Conservation (phyloP, 2,329 filamentous ascomycete species). For the Trichoderma sp. region DNA sequence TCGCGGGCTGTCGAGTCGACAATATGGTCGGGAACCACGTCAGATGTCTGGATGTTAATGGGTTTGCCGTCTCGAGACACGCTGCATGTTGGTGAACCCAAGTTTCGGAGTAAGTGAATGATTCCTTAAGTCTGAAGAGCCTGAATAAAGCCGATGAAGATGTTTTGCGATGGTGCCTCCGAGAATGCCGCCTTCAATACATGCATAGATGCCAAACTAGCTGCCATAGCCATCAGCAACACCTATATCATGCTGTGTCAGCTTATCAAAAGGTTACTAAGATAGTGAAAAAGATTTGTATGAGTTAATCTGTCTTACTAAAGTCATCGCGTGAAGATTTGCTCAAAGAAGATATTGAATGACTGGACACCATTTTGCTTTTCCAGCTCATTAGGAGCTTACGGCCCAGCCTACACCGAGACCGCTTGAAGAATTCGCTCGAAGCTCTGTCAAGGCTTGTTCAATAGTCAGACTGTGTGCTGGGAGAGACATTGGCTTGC, state of each 20-base stretch:
- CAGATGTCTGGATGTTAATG: constrained; percentile 31
- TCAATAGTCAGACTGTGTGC: constrained; percentile 55
- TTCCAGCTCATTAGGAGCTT: no score
- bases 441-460: constrained; percentile 51
- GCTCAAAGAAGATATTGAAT: constrained; percentile 56
- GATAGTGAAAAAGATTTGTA: not conserved
- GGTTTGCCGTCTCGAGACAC: constrained; percentile 37
- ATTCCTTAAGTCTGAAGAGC: constrained; percentile 41
- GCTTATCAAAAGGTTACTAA: not conserved
- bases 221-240: constrained; percentile 60
- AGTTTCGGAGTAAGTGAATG: constrained; percentile 39
- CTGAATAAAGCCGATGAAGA: constrained; percentile 46
- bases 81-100: constrained; percentile 36
- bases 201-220: constrained; percentile 50
- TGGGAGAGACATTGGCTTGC: constrained; percentile 48
- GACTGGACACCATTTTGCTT: no score
- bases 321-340: constrained; percentile 57
- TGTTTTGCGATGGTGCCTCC: constrained; percentile 50
- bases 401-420: constrained; percentile 52
- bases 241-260: constrained; percentile 29
- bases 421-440: constrained; percentile 52
- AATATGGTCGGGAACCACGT: constrained; percentile 55
- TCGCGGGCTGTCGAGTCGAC: constrained; percentile 49
- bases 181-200: constrained; percentile 51
- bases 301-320: constrained; percentile 32